Evolutionary conservation across 176 grass and related monocot species (phyloP).

Genomic region (Oryza meridionalis): DNA sequence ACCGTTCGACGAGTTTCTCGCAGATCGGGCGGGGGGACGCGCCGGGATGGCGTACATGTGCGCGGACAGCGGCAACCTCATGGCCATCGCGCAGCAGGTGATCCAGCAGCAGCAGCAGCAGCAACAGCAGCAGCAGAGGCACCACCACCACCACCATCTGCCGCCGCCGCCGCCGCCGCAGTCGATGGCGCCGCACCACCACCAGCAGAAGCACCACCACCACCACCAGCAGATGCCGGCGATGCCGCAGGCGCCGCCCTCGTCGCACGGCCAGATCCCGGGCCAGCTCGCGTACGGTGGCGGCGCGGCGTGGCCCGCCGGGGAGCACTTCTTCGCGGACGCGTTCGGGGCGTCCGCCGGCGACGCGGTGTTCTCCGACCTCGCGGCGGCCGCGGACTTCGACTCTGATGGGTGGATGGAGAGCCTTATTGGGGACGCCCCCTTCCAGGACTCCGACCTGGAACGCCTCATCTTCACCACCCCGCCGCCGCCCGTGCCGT

Average conservation of each 20-base stretch:
- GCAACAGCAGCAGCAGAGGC: slow-evolving; percentile 58
- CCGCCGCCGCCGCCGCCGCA: slow-evolving; percentile 4
- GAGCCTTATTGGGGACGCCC: slow-evolving; percentile 78
- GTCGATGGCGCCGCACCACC: slow-evolving; percentile 49
- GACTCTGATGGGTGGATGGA: slow-evolving; percentile 99
- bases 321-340: slow-evolving; percentile 62
- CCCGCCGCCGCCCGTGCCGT: slow-evolving; percentile 17
- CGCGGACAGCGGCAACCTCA: slow-evolving; percentile 97
- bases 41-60: slow-evolving; percentile 94
- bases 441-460: slow-evolving; percentile 80
- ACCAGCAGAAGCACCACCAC: slow-evolving; percentile 35
- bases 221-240: slow-evolving; percentile 38
- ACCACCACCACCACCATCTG: slow-evolving; percentile 45
- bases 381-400: slow-evolving; percentile 61
- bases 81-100: slow-evolving; percentile 99
- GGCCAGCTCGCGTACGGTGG: slow-evolving; percentile 38
- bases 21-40: neutral
- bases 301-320: slow-evolving; percentile 31
- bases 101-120: slow-evolving; percentile 96
- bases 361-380: slow-evolving; percentile 62
- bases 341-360: slow-evolving; percentile 41
- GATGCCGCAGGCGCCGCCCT: slow-evolving; percentile 4
- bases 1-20: neutral
- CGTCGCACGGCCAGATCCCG: slow-evolving; percentile 53
- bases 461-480: slow-evolving; percentile 76